phyloP scores from a whole-genome alignment of 2,329 filamentous ascomycete genomes.

The Dothidotthia symphoricarpi region DNA sequence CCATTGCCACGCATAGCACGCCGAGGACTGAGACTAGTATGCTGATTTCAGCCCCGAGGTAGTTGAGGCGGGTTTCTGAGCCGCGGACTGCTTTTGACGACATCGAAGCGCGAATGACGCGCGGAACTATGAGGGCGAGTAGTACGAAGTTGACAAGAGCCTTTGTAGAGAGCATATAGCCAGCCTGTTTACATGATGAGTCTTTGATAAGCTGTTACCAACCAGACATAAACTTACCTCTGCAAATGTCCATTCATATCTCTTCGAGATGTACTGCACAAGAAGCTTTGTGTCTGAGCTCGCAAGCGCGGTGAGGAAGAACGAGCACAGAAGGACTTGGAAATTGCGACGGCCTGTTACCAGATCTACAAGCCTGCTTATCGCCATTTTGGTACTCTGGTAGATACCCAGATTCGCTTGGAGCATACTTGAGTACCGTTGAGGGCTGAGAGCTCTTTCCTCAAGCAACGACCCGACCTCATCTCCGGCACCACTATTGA shows the following conservation, averaged over 20 bases:
- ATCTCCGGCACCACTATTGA: conserved; percentile 2
- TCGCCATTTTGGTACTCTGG: conserved; percentile 15
- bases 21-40: conserved; percentile 37
- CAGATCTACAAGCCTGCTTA: conserved; percentile 17
- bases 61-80: conserved; percentile 33
- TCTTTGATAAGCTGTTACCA: not conserved
- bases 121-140: conserved; percentile 35
- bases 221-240: conserved; percentile 14
- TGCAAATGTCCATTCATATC: conserved; percentile 41
- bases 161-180: conserved; percentile 41
- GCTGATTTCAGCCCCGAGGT: conserved; percentile 32
- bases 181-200: conserved; percentile 19
- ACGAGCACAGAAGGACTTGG: conserved; percentile 33
- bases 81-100: conserved; percentile 20
- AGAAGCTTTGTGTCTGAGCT: conserved; percentile 42
- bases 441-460: conserved; percentile 6
- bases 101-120: conserved; percentile 32
- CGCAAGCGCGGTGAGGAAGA: conserved; percentile 39
- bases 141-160: conserved; percentile 38
- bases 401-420: conserved; percentile 15
- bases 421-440: conserved; percentile 25
- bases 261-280: conserved; percentile 42
- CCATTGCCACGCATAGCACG: conserved; percentile 34
- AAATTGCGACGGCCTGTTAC: conserved; percentile 34
- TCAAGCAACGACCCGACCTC: conserved; percentile 28